Percentiles rank a stretch among this genome's conserved stretches.
These are phyloP conservation scores for Dryas integrifolia DNA, from an alignment of 331 rosid species.

Conservation along the genomic window DNA sequence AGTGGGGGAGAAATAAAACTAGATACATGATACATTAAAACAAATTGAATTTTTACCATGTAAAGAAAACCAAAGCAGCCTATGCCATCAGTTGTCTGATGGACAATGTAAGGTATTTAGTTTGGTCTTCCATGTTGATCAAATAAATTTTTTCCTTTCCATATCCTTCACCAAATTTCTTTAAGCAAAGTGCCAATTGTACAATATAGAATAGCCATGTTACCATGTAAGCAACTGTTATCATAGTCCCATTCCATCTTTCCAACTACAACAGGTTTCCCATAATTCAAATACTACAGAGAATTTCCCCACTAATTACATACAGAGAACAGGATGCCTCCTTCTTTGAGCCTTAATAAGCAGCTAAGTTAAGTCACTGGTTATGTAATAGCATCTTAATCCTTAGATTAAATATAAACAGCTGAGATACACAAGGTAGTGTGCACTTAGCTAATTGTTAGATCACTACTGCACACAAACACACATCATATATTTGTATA, in stretches of 20 bases:
- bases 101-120: background rate
- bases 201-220: background rate
- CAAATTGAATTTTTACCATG: background rate
- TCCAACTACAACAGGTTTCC: background rate
- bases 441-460: background rate
- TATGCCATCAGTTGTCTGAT: background rate
- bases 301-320: background rate
- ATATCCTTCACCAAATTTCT: background rate
- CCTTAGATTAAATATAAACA: background rate
- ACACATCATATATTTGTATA: background rate
- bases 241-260: background rate
- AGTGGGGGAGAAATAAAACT: background rate
- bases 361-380: background rate
- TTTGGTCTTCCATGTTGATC: background rate
- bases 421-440: background rate
- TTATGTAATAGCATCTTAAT: background rate
- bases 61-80: background rate
- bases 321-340: background rate
- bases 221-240: background rate
- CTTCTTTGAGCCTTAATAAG: background rate
- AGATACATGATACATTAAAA: background rate
- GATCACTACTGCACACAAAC: background rate
- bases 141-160: background rate
- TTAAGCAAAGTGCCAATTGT: background rate
- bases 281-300: background rate